phyloP scores from a whole-genome alignment of 345 rosid species.

The Hirschfeldia incana region DNA sequence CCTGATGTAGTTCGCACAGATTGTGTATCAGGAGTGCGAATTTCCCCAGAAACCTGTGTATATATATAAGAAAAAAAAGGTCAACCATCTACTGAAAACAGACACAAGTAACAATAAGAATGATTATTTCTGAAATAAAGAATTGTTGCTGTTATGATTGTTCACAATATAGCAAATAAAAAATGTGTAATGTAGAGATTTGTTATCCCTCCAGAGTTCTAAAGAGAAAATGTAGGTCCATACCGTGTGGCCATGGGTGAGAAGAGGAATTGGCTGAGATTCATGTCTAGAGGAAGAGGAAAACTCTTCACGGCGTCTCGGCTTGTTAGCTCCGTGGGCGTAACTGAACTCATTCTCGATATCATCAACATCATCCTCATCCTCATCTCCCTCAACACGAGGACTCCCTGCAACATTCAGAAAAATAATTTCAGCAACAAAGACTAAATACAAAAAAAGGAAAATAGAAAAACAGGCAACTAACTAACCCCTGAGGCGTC shows the following conservation, averaged over 20 bases:
- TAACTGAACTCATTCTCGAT: conserved; percentile 90
- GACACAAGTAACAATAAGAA: not conserved
- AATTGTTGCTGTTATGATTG: not conserved
- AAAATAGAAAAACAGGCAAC: not conserved
- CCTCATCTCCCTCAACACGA: conserved; percentile 96
- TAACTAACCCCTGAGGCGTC: conserved; percentile 77
- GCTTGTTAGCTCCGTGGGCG: conserved; percentile 59
- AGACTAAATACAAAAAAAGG: not conserved
- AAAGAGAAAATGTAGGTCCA: conserved; percentile 29
- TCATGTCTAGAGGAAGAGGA: conserved; percentile 91
- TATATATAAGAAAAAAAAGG: not conserved
- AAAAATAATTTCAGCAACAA: conserved; percentile 1
- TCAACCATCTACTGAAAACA: conserved; percentile 17
- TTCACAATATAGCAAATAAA: not conserved
- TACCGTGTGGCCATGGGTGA: conserved; percentile 85
- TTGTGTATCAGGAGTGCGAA: conserved; percentile 88
- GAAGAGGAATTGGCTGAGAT: conserved; percentile 93
- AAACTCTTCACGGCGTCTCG: conserved; percentile 79
- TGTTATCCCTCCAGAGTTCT: not conserved
- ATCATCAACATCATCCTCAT: conserved; percentile 97
- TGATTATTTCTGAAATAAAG: not conserved
- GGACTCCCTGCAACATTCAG: conserved; percentile 65
- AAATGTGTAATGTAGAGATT: no score
- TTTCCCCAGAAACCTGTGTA: conserved; percentile 92
- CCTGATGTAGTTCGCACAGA: conserved; percentile 98